Evolutionary conservation across 2,329 filamentous ascomycete genomes (phyloP).

Genomic region (Talaromyces pinophilus): DNA sequence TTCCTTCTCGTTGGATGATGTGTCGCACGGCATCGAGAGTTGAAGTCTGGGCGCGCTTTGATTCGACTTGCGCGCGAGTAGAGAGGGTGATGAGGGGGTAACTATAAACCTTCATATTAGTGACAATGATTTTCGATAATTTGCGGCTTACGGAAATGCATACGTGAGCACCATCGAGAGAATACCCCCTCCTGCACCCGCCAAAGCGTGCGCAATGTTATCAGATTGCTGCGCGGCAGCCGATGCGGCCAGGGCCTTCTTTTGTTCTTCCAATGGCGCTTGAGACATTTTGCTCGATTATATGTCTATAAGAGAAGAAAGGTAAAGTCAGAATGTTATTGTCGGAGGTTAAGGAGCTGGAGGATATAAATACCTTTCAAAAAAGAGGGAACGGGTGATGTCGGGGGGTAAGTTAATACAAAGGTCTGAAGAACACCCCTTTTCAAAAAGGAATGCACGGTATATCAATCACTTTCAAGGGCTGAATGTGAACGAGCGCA

Average conservation of each 20-base stretch:
- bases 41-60: conserved; percentile 82
- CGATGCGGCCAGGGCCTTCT: conserved; percentile 52
- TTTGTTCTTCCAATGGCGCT: conserved; percentile 39
- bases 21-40: conserved; percentile 79
- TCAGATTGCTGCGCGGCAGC: conserved; percentile 80
- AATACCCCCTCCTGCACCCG: conserved; percentile 88
- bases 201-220: conserved; percentile 93
- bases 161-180: conserved; percentile 95
- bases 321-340: neutral
- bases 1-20: conserved; percentile 89
- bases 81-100: conserved; percentile 98
- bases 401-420: neutral
- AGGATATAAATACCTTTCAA: neutral
- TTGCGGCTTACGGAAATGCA: conserved; percentile 27
- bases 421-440: neutral
- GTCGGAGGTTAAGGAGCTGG: neutral
- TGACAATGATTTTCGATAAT: too few species aligned
- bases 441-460: neutral
- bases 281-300: conserved; percentile 40
- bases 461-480: conserved; percentile 8
- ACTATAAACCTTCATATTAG: conserved; percentile 47
- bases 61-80: conserved; percentile 96
- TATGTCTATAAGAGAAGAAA: neutral
- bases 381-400: neutral
- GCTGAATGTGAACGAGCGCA: neutral